Base-by-base conservation (phyloP, 140 eudicot species). In the Bidens hawaiensis region DNA sequence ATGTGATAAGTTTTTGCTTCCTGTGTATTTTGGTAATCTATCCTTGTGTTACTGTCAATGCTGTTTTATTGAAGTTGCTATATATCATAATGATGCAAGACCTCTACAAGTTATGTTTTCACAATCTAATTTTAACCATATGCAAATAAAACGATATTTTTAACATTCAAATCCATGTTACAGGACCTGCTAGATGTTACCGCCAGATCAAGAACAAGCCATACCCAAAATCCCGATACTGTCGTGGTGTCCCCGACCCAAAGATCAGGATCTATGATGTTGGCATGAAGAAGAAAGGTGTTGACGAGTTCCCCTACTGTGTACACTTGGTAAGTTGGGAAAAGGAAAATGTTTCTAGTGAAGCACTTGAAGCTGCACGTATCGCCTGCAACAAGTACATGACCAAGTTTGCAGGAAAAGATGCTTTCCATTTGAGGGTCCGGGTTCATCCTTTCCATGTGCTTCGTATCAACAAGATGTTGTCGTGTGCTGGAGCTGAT, bases 401-500 rank as follows among this genome's bases (percentile, higher is more conserved):
- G 61, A 54, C 61, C 2, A 54, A 54, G 34, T 54, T 54, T 27
- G 61, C 61, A 2, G 61, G 61, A 54, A 54, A 54, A 54, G 61
- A 54, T 3, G 61, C 61, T 26, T 54, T 54, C 61, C 41, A 54
- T 27, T 54, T 54, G 61, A 27, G 61, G 40, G 61, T 54, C 15
- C n/a, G 61, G 41, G 61, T 54, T n/a, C 61, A 54, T 8, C 61
- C 61, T 27, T 54, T 54, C 61, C 61, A 54, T 27, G 61, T 54
- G 16, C 61, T 54, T 2, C 61, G 61, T 26, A 54, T 54, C 61
- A 54, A 54, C 61, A 54, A 54, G 34, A 54, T 54, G 61, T 54
- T 54, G 41, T 54, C 61, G 6, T 54, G 61, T 54, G 61, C 61
- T 54, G 61, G 61, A 27, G 61, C 61, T 54, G 61, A 54, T 54